phyloP scores from a whole-genome alignment of 495 filamentous ascomycete genomes.

The Monascus purpureus region DNA sequence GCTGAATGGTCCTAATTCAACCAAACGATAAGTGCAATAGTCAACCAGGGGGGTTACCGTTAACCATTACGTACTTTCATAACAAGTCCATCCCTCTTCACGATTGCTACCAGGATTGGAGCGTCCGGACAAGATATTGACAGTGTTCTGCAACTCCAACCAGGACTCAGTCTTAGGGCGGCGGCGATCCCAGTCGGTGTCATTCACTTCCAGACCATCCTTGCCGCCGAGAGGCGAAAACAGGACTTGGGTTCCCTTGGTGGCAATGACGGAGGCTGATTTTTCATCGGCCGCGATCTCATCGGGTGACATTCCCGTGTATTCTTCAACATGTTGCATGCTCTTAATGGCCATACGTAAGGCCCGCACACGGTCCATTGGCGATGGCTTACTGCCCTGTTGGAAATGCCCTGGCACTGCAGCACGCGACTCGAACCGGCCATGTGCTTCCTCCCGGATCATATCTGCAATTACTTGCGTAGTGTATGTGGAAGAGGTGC shows the following conservation, averaged over 20 bases:
- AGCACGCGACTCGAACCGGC: constrained; percentile 84
- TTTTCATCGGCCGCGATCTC: constrained; percentile 55
- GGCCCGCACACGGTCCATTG: constrained; percentile 92
- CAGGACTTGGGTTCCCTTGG: constrained; percentile 76
- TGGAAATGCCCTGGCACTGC: constrained; percentile 95
- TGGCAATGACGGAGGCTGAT: constrained; percentile 73
- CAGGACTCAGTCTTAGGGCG: constrained; percentile 80
- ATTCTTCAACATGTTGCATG: constrained; percentile 76
- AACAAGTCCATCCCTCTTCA: constrained; percentile 14
- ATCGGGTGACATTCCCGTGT: constrained; percentile 47
- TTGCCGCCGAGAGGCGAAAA: constrained; percentile 61
- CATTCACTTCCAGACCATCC: constrained; percentile 56
- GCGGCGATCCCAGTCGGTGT: constrained; percentile 87
- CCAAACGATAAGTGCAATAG: no score
- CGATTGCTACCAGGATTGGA: constrained; percentile 14
- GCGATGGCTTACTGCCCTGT: constrained; percentile 83
- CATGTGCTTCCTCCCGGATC: constrained; percentile 84
- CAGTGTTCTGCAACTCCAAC: constrained; percentile 64
- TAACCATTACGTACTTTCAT: constrained; percentile 21
- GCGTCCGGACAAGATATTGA: constrained; percentile 72
- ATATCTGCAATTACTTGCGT: constrained; percentile 91
- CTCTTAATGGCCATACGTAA: constrained; percentile 84
- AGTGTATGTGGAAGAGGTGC: constrained; percentile 75
- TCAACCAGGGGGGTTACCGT: no score
- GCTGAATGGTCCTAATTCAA: no score